Conservation (phyloP, 208 protist genomes). For the Leishmania guyanensis region DNA sequence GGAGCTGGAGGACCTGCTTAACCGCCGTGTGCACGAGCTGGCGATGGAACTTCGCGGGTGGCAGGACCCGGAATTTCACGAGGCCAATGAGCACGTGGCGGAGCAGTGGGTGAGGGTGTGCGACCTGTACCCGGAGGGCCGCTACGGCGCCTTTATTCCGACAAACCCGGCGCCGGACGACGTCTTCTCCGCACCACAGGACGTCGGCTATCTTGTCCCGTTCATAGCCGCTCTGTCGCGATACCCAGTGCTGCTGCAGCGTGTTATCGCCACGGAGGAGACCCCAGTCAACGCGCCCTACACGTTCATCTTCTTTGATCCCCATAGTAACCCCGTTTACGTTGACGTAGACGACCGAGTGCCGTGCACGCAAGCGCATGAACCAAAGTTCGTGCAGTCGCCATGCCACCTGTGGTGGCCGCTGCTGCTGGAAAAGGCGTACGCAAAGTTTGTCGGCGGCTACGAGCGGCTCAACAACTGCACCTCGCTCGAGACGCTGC, state of each 20-base stretch:
- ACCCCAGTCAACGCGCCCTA: conserved; percentile 72
- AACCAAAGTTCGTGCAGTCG: conserved; percentile 69
- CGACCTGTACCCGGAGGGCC: conserved; percentile 77
- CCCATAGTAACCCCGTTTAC: conserved; percentile 78
- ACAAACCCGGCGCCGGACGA: conserved; percentile 23
- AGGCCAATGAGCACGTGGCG: conserved; percentile 64
- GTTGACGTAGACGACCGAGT: conserved; percentile 87
- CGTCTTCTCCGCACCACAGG: conserved; percentile 47
- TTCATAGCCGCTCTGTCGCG: conserved; percentile 77
- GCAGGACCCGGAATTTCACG: conserved; percentile 85
- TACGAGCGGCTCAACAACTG: conserved; percentile 83
- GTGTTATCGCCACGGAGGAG: conserved; percentile 61
- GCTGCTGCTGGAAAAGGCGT: conserved; percentile 90
- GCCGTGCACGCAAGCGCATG: conserved; percentile 45
- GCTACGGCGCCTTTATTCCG: conserved; percentile 42
- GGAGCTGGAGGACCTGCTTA: conserved; percentile 62
- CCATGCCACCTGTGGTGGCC: conserved; percentile 71
- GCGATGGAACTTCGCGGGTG: conserved; percentile 71
- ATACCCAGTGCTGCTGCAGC: conserved; percentile 69
- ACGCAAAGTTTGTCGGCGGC: conserved; percentile 91
- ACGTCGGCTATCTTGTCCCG: conserved; percentile 70
- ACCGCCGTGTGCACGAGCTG: conserved; percentile 60
- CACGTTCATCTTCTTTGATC: conserved; percentile 86
- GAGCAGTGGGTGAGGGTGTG: conserved; percentile 77
- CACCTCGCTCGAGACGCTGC: conserved; percentile 85